Percentiles rank a stretch among this genome's conserved stretches.
These are phyloP conservation scores for Nitzschia sp. DNA, from an alignment of 108 stramenopile genomes.

Conservation along the genomic window DNA sequence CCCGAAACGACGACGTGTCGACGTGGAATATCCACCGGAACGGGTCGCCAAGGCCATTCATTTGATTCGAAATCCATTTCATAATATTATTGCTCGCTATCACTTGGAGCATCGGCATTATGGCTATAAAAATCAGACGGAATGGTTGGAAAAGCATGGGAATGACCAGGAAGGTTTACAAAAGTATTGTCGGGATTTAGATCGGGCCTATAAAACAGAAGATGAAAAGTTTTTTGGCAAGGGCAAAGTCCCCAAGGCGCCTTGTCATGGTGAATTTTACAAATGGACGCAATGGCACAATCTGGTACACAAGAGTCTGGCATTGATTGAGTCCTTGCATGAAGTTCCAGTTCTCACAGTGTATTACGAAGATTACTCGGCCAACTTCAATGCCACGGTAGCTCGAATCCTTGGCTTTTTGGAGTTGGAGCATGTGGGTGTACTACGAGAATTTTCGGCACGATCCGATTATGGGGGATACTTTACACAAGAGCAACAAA, in stretches of 20 bases:
- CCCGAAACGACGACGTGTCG: slow-evolving; percentile 7
- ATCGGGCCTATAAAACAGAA: background rate
- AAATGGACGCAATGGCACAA: slow-evolving; percentile 87
- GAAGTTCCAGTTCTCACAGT: slow-evolving; percentile 58
- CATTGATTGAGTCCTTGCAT: slow-evolving; percentile 27
- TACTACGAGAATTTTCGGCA: slow-evolving; percentile 24
- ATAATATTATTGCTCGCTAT: slow-evolving; percentile 74
- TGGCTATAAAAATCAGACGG: slow-evolving; percentile 23
- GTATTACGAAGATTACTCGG: slow-evolving; percentile 79
- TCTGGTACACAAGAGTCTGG: slow-evolving; percentile 44
- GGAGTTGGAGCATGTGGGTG: slow-evolving; percentile 33
- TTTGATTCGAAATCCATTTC: slow-evolving; percentile 67
- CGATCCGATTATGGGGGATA: slow-evolving; percentile 25
- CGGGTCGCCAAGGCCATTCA: slow-evolving; percentile 72
- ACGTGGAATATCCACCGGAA: slow-evolving; percentile 30
- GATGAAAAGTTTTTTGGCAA: slow-evolving; percentile 34
- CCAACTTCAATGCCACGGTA: slow-evolving; percentile 50
- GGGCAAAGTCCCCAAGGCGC: slow-evolving; percentile 40
- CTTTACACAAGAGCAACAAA: slow-evolving; percentile 21
- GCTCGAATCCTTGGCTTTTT: slow-evolving; percentile 61
- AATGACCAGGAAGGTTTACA: slow-evolving; percentile 44
- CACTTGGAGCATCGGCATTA: slow-evolving; percentile 54
- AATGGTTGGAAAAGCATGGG: slow-evolving; percentile 27
- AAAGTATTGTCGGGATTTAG: slow-evolving; percentile 38
- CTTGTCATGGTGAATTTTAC: slow-evolving; percentile 79